Evolutionary conservation across 306 rosid genomes (phyloP), one percentile per base, ranked within the genome.

Genomic region (Cucumis melo): DNA sequence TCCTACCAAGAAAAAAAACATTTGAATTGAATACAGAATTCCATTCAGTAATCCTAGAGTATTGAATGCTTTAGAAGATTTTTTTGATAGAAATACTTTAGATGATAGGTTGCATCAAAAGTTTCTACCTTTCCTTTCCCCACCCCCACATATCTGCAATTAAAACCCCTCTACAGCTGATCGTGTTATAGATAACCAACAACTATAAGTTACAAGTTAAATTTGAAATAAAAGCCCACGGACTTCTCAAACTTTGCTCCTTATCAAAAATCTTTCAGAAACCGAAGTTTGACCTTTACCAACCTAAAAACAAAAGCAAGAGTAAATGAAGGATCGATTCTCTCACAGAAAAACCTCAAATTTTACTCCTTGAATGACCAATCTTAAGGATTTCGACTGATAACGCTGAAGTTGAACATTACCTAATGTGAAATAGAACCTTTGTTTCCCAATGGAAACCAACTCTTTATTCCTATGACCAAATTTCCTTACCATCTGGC

Each of bases 1-100:
- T 76, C 98, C 98, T 94, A 77, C 76, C 81, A 78, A 82, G 67
- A 71, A 82, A 44, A 79, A 38, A 19, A 3, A 4, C 53, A 71
- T 44, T 55, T 42, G 19, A 68, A 42, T 21, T 44, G 50, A 66
- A 66, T 41, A 20, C 21, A n/a, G 34, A n/a, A 39, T 20, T n/a
- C 11, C 54, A 44, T 66, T 1, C 6, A 38, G 29, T 10, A 66
- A 41, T 66, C 21, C 34, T 41, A 66, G 34, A 41, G n/a, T 66
- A 41, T 21, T 44, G n/a, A 42, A 66, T 39, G 53, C 54, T 66
- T 39, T 66, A 41, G 54, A 66, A 20, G 73, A 66, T 66, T 32
- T 32, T 32, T 32, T 32, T 32, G 3, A 32, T 3, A 32, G 5
- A 39, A 42, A 66, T 39, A 19, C 54, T 66, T 39, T 66, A 41